Evolutionary conservation across 139 green algal genomes (phyloP).

Genomic region (Closterium sp.): DNA sequence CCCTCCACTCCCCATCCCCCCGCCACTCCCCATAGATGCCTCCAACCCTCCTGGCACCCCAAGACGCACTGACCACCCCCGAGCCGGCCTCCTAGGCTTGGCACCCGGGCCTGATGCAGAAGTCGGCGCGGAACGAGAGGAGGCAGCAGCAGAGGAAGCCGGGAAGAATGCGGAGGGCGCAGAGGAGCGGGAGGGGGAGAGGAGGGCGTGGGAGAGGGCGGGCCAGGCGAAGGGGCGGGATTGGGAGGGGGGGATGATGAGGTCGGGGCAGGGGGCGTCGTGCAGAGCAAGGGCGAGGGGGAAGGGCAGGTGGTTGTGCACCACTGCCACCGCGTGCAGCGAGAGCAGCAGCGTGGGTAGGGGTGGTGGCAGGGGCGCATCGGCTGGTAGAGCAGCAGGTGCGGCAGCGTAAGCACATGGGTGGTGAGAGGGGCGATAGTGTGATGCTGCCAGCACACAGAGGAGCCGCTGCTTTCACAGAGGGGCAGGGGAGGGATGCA

Average conservation of each 20-base stretch:
- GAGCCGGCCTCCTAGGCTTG: not conserved
- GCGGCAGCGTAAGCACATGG: not conserved
- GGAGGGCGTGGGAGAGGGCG: not conserved
- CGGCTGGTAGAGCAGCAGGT: not conserved
- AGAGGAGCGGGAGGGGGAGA: not conserved
- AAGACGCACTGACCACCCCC: not conserved
- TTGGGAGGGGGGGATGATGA: not conserved
- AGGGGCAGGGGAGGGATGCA: not conserved
- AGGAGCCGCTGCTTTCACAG: not conserved
- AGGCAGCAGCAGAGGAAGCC: not conserved
- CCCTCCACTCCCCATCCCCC: not conserved
- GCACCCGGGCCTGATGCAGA: not conserved
- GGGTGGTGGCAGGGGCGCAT: not conserved
- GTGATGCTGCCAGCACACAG: not conserved
- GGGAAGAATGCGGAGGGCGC: not conserved
- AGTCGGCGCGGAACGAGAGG: not conserved
- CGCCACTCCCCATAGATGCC: not conserved
- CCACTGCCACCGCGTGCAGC: constrained; percentile 15
- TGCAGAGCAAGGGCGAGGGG: not conserved
- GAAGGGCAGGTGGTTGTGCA: constrained; percentile 41
- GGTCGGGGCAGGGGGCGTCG: not conserved
- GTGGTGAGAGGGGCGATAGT: not conserved
- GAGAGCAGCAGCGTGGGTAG: constrained; percentile 16
- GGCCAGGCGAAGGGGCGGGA: not conserved
- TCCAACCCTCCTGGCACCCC: not conserved